phyloP scores from a whole-genome alignment of 2,329 filamentous ascomycete species.

The Aspergillus sp. region DNA sequence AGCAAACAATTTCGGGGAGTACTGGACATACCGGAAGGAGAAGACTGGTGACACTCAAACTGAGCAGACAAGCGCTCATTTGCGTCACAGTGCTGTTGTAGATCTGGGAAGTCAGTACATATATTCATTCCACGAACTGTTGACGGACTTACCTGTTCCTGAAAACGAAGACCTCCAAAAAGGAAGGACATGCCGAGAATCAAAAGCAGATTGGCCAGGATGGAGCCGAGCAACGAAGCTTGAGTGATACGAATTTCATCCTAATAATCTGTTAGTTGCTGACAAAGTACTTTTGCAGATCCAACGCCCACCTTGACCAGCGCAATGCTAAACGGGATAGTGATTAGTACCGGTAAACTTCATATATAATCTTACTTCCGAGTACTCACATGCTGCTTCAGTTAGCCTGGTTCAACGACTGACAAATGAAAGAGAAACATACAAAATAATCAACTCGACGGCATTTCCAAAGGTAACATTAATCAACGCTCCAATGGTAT shows the following conservation, averaged over 20 bases:
- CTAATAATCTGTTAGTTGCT: constrained; percentile 12
- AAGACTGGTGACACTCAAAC: constrained; percentile 81
- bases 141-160: constrained; percentile 59
- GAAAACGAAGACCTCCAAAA: constrained; percentile 73
- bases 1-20: too few relatives aligned
- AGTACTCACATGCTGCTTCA: constrained; percentile 46
- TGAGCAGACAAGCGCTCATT: constrained; percentile 89
- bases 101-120: constrained; percentile 43
- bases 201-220: constrained; percentile 77
- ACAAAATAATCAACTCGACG: constrained; percentile 70
- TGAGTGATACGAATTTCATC: constrained; percentile 86
- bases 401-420: constrained; percentile 6
- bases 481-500: constrained; percentile 63
- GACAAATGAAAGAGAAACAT: constrained; percentile 16
- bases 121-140: background rate
- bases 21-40: constrained; percentile 60
- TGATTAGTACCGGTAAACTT: background rate
- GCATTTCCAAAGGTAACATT: constrained; percentile 74
- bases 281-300: background rate
- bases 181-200: constrained; percentile 91
- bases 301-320: constrained; percentile 52
- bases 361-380: background rate
- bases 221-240: constrained; percentile 80
- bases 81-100: constrained; percentile 95
- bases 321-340: constrained; percentile 53